phyloP scores from a whole-genome alignment of 139 green algal genomes.

The Chlamydomonas sp. region DNA sequence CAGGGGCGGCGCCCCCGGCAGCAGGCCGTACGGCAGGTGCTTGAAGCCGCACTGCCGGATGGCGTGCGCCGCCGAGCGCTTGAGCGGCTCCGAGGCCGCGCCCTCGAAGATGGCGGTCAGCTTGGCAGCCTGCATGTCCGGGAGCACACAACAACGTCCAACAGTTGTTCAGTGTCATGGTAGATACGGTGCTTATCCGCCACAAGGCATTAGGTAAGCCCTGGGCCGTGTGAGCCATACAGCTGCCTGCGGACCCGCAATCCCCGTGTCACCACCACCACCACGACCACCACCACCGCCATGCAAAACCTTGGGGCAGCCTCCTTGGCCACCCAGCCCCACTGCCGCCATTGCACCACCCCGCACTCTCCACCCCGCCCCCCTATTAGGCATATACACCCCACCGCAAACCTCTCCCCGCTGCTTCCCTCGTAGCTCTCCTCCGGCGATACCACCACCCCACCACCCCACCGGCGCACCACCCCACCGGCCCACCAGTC shows the following conservation, averaged over 20 bases:
- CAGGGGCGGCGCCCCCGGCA: constrained; percentile 21
- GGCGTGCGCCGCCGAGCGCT: constrained; percentile 41
- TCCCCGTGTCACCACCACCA: no score
- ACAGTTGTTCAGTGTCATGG: background rate
- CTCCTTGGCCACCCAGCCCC: no score
- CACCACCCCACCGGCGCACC: background rate
- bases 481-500: background rate
- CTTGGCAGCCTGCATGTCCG: background rate
- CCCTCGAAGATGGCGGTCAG: constrained; percentile 32
- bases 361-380: no score
- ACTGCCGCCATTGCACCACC: no score
- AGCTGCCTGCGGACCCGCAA: no score
- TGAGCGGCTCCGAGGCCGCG: constrained; percentile 21
- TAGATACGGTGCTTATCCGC: background rate
- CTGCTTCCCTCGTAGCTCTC: no score
- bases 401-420: no score
- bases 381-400: no score
- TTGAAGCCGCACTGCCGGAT: constrained; percentile 57
- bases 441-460: background rate
- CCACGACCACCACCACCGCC: no score
- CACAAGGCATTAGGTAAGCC: background rate
- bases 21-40: constrained; percentile 42
- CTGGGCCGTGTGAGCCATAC: no score
- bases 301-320: no score
- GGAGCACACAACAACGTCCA: background rate